A percentile compares a stretch with the other conserved stretches of the same genome.
phyloP scores from a whole-genome alignment of 2,329 filamentous ascomycete genomes.

The Botrytis tulipae region DNA sequence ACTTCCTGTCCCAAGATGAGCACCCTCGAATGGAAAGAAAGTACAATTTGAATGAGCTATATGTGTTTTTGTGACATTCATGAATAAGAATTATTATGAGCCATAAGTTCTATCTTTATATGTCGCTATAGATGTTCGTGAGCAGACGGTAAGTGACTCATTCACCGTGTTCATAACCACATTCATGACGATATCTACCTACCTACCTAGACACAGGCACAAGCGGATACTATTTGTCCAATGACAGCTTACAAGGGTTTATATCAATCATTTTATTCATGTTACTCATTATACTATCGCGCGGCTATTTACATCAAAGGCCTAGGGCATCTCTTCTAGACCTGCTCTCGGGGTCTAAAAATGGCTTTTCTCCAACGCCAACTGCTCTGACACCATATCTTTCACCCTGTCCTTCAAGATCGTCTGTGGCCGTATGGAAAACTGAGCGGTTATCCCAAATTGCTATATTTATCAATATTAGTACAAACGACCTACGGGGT shows the following conservation, averaged over 20 bases:
- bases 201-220: neutral
- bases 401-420: slow-evolving; percentile 49
- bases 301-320: neutral
- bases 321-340: slow-evolving; percentile 44
- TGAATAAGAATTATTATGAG: neutral
- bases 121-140: neutral
- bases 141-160: neutral
- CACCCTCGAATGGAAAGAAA: neutral
- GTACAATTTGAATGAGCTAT: neutral
- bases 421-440: slow-evolving; percentile 55
- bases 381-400: slow-evolving; percentile 49
- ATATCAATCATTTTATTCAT: neutral
- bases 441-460: slow-evolving; percentile 58
- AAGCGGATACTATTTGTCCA: neutral
- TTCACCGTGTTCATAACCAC: neutral
- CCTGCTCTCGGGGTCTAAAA: slow-evolving; percentile 48
- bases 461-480: slow-evolving; percentile 31
- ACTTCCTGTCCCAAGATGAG: neutral
- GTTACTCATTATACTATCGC: neutral
- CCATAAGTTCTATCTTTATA: neutral
- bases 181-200: neutral
- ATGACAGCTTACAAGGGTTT: neutral
- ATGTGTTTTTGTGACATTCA: neutral
- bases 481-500: too few relatives aligned
- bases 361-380: slow-evolving; percentile 51